These are phyloP conservation scores for Phytophthora sp. DNA, from an alignment of 352 stramenopile genomes.

Conservation along the genomic window DNA sequence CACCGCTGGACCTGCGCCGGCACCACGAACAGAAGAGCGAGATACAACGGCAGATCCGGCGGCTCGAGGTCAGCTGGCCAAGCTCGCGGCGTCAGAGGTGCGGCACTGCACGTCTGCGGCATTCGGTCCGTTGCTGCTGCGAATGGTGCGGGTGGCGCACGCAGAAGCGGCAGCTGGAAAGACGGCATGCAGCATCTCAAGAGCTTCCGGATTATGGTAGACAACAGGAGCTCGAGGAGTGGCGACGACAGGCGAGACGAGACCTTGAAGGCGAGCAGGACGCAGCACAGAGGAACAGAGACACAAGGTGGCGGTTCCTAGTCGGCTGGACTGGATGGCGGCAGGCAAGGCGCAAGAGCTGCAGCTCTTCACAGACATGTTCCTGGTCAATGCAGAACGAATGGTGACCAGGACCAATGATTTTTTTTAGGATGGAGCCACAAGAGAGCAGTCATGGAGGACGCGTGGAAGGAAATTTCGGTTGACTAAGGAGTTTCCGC, in stretches of 20 bases:
- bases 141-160: slow-evolving; percentile 32
- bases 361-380: slow-evolving; percentile 27
- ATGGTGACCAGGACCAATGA: slow-evolving; percentile 25
- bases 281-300: slow-evolving; percentile 5
- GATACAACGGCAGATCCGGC: slow-evolving; percentile 39
- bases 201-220: slow-evolving; percentile 29
- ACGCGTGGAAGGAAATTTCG: slow-evolving; percentile 53
- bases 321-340: slow-evolving; percentile 31
- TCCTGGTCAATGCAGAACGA: slow-evolving; percentile 30
- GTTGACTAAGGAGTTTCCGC: slow-evolving; percentile 51
- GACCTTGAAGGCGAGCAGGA: neutral
- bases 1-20: too few relatives aligned
- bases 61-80: slow-evolving; percentile 37
- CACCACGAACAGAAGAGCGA: slow-evolving; percentile 15
- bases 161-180: slow-evolving; percentile 29
- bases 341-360: slow-evolving; percentile 10
- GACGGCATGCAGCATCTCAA: slow-evolving; percentile 25
- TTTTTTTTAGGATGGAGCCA: slow-evolving; percentile 51
- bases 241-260: slow-evolving; percentile 6
- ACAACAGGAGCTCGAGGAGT: slow-evolving; percentile 25
- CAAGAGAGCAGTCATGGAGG: slow-evolving; percentile 41
- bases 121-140: slow-evolving; percentile 29
- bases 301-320: slow-evolving; percentile 8
- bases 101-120: slow-evolving; percentile 11
- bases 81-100: slow-evolving; percentile 5